Percentiles rank a stretch among this genome's conserved stretches.
These are phyloP conservation scores for Neurospora sp. DNA, from an alignment of 495 filamentous ascomycete species.

Conservation along the genomic window DNA sequence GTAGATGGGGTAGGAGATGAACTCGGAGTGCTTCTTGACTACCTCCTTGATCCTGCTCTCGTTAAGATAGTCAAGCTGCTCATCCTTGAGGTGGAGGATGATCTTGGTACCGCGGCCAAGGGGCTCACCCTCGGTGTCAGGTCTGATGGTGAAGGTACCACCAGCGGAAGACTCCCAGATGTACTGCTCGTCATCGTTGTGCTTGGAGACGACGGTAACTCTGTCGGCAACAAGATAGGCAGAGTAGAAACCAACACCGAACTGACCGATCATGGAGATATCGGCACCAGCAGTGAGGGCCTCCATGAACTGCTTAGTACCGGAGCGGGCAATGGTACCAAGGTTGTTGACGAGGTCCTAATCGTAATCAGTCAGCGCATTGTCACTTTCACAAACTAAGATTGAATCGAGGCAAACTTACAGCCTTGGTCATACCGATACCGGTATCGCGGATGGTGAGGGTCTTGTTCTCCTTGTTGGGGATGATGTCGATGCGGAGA, in stretches of 20 bases:
- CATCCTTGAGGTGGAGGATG: slow-evolving; percentile 97
- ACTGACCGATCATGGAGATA: slow-evolving; percentile 99
- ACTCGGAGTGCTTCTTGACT: slow-evolving; percentile 99
- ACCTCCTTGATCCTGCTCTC: slow-evolving; percentile 99
- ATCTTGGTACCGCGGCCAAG: slow-evolving; percentile 95
- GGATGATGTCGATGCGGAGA: slow-evolving; percentile 95
- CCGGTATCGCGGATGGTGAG: slow-evolving; percentile 93
- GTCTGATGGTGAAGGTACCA: slow-evolving; percentile 89
- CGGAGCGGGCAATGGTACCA: slow-evolving; percentile 96
- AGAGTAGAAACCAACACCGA: slow-evolving; percentile 99
- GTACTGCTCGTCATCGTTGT: slow-evolving; percentile 99
- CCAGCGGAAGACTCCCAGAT: slow-evolving; percentile 97
- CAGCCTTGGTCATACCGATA: slow-evolving; percentile 99
- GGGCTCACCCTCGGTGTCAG: slow-evolving; percentile 82
- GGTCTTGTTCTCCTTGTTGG: slow-evolving; percentile 92
- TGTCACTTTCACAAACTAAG: not conserved
- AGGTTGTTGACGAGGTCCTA: slow-evolving; percentile 99
- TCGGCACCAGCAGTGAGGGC: slow-evolving; percentile 95
- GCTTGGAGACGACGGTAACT: slow-evolving; percentile 91
- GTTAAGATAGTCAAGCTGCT: slow-evolving; percentile 96
- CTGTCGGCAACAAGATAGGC: slow-evolving; percentile 97
- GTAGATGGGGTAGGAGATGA: slow-evolving; percentile 99
- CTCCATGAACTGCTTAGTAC: slow-evolving; percentile 99
- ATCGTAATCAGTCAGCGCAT: slow-evolving; percentile 13
- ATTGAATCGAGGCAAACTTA: slow-evolving; percentile 41